Evolutionary conservation across 345 rosid species (phyloP), one percentile per base, ranked within the genome.

Genomic region (Salix dunnii): DNA sequence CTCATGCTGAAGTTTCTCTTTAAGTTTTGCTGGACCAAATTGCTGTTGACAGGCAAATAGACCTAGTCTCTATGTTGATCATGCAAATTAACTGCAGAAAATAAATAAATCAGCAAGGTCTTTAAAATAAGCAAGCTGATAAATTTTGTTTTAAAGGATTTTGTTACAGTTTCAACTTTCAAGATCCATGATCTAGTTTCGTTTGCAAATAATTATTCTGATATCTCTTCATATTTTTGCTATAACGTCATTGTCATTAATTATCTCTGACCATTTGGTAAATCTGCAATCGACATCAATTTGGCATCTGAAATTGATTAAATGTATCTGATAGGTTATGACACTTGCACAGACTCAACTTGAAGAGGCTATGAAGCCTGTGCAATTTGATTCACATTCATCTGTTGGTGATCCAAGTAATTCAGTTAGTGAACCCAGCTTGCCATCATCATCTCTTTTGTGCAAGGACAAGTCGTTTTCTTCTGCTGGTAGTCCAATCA

Each of bases 331-430:
- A 75, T 82, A 92, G 97, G 97, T 94, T 70, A 88, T 92, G 91
- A 78, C 91, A 67, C 81, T 94, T 71, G 91, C 91, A 14, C 97
- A 92, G 81, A 90, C 90, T 70, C 99, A 96, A 82, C 91, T 92
- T 72, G 97, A 93, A 69, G 97, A 91, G 81, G 96, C 95, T 76
- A 87, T 92, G 98, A 92, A 91, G 85, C 90, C 98, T 17, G 89
- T 75, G 68, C 88, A 93, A 61, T 90, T 90, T 78, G 88, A 89
- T 84, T 78, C 90, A 7, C 83, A 81, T 87, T 86, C 87, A 81
- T 82, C 98, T 77, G 80, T 81, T 85, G 94, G 89, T 80, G 97
- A 91, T 78, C 83, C 83, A 79, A 77, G 77, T 67, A 84, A 76
- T 86, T 78, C 89, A 58, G 87, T 81, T 67, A 78, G 85, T 64